A percentile compares a stretch with the other conserved stretches of the same genome.
These are phyloP conservation scores for Beauveria medogensis DNA, from an alignment of 2,329 filamentous ascomycete genomes.

Conservation along the genomic window DNA sequence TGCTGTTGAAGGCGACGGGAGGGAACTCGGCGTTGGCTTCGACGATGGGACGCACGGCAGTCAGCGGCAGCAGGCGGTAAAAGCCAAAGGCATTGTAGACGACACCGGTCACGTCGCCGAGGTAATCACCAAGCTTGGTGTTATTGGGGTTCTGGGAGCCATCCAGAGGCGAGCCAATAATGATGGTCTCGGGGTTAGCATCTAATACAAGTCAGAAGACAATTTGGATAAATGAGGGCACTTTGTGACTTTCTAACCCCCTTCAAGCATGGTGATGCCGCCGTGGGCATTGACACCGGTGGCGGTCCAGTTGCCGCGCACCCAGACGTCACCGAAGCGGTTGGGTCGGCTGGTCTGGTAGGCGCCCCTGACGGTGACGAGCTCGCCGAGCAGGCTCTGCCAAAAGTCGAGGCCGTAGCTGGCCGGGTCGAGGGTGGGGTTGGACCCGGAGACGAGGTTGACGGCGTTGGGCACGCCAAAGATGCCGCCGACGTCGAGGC, in stretches of 20 bases:
- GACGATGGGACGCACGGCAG: slow-evolving; percentile 42
- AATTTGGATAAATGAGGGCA: background rate
- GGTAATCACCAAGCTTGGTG: slow-evolving; percentile 55
- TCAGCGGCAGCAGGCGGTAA: slow-evolving; percentile 60
- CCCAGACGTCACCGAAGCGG: slow-evolving; percentile 60
- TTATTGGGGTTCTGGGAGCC: slow-evolving; percentile 50
- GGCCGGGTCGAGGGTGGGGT: slow-evolving; percentile 52
- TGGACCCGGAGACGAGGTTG: slow-evolving; percentile 46
- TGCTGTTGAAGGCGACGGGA: slow-evolving; percentile 44
- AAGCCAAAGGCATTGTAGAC: slow-evolving; percentile 59
- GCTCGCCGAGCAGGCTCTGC: slow-evolving; percentile 60
- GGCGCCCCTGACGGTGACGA: slow-evolving; percentile 54
- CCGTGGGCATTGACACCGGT: slow-evolving; percentile 55
- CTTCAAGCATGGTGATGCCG: slow-evolving; percentile 54
- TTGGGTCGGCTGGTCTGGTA: slow-evolving; percentile 54
- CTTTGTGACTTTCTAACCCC: slow-evolving; percentile 31
- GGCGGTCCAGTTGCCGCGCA: slow-evolving; percentile 55
- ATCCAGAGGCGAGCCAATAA: slow-evolving; percentile 58
- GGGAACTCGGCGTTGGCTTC: slow-evolving; percentile 38
- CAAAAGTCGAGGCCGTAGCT: slow-evolving; percentile 65
- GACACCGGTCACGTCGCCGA: slow-evolving; percentile 61
- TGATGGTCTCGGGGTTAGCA: slow-evolving; percentile 61
- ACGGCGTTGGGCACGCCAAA: slow-evolving; percentile 57
- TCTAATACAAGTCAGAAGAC: slow-evolving; percentile 31
- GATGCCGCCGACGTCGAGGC: slow-evolving; percentile 56